phyloP scores from a whole-genome alignment of 1,284 basidiomycete genomes.

The Heterobasidion annosum region DNA sequence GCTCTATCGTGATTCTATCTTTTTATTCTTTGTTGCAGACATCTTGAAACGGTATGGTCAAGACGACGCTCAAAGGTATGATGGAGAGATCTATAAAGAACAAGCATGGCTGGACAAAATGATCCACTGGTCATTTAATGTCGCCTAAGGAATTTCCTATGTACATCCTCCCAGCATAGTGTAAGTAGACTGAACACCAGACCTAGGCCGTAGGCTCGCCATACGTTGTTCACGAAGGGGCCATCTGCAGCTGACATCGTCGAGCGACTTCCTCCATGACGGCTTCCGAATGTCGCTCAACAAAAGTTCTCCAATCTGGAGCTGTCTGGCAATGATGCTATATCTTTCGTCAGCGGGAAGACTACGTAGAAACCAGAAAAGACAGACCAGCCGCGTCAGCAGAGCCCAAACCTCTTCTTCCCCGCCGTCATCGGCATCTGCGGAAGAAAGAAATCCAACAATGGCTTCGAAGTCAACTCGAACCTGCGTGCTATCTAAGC shows the following conservation, averaged over 20 bases:
- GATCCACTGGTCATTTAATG: background rate
- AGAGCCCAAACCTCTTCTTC: conserved; percentile 39
- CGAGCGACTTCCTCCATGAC: conserved; percentile 24
- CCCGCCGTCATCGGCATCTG: conserved; percentile 32
- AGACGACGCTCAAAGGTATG: background rate
- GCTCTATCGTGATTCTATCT: background rate
- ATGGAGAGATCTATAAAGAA: background rate
- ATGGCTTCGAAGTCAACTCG: conserved; percentile 37
- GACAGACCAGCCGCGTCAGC: conserved; percentile 17
- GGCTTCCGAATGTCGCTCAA: conserved; percentile 30
- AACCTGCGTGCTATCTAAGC: background rate
- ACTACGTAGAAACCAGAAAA: background rate
- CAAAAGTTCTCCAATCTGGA: conserved; percentile 47
- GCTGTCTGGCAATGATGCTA: conserved; percentile 40
- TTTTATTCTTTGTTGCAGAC: background rate
- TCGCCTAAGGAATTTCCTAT: background rate
- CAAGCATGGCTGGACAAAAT: background rate
- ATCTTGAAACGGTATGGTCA: background rate
- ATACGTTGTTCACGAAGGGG: background rate
- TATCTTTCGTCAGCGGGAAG: conserved; percentile 5
- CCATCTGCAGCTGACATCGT: background rate
- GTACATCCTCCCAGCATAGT: background rate
- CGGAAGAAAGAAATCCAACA: conserved; percentile 39
- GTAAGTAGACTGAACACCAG: background rate
- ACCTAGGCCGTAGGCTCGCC: background rate